Conservation (phyloP, 257 asterid species). For the Fraxinus quadrangulata region DNA sequence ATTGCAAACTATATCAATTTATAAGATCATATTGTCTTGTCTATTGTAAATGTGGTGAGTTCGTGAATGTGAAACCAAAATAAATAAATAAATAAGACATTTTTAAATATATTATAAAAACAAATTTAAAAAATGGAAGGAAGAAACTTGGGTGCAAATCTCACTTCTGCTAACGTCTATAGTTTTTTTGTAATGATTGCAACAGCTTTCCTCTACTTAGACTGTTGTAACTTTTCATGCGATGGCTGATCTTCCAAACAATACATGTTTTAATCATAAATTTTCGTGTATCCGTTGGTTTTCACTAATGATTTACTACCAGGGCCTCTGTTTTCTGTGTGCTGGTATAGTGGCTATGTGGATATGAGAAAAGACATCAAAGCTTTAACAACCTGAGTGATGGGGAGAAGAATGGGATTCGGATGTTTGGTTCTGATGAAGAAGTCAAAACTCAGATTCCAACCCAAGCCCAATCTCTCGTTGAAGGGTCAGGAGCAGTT, state of each 20-base stretch:
- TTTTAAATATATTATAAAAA: background rate
- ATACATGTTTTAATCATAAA: slow-evolving; percentile 11
- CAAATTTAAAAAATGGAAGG: background rate
- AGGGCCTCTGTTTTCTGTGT: slow-evolving; percentile 89
- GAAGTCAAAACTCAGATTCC: slow-evolving; percentile 73
- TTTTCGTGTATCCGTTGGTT: slow-evolving; percentile 65
- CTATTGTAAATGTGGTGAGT: background rate
- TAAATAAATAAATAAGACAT: background rate
- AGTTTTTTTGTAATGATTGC: background rate
- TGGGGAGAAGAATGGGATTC: slow-evolving; percentile 49
- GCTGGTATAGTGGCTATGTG: slow-evolving; percentile 90
- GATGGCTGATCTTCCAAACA: slow-evolving; percentile 13
- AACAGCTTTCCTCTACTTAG: background rate
- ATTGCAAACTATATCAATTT: background rate
- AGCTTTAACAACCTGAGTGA: slow-evolving; percentile 39
- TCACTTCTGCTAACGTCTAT: background rate
- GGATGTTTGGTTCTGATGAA: slow-evolving; percentile 76
- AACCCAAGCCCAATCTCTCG: slow-evolving; percentile 78
- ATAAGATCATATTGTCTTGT: background rate
- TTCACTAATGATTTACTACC: slow-evolving; percentile 92
- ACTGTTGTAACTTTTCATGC: slow-evolving; percentile 1
- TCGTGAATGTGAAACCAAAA: background rate
- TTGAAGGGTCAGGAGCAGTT: slow-evolving; percentile 83
- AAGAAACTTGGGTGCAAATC: background rate
- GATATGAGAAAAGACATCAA: slow-evolving; percentile 49